Evolutionary conservation across 176 grass and related monocot genomes (phyloP).

Genomic region (Dactylis glomerata): DNA sequence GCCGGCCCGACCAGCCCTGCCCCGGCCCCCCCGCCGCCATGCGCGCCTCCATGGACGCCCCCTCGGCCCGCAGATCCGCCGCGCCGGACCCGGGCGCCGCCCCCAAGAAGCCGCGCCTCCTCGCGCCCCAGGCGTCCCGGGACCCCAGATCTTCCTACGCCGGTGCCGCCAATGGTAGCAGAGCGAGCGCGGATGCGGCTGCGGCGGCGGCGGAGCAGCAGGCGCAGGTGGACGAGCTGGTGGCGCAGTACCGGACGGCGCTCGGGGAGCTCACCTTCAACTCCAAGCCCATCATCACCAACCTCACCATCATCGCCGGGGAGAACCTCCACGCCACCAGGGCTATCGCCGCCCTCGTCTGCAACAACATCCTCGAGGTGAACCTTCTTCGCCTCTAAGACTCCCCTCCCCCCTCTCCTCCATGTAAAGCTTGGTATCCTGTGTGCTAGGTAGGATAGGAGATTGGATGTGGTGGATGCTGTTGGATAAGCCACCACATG

Average conservation of each 20-base stretch:
- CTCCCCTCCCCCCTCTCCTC: neutral
- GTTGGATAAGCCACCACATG: neutral
- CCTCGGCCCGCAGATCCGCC: slow-evolving; percentile 62
- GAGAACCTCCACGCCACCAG: slow-evolving; percentile 90
- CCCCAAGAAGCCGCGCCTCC: slow-evolving; percentile 69
- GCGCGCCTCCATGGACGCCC: neutral
- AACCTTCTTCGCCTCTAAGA: slow-evolving; percentile 14
- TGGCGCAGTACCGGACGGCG: slow-evolving; percentile 90
- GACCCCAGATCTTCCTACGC: slow-evolving; percentile 53
- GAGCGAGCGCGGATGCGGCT: neutral
- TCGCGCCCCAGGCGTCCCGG: neutral
- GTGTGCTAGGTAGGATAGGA: neutral
- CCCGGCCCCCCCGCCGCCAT: neutral
- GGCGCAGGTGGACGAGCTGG: slow-evolving; percentile 60
- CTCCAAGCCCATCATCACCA: slow-evolving; percentile 99
- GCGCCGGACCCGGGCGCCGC: slow-evolving; percentile 44
- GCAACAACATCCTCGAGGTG: slow-evolving; percentile 96
- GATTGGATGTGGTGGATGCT: neutral
- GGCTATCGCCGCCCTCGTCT: slow-evolving; percentile 73
- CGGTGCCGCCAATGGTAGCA: slow-evolving; percentile 8
- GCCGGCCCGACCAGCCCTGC: neutral
- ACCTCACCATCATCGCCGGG: slow-evolving; percentile 98
- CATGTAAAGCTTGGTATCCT: slow-evolving; percentile 29
- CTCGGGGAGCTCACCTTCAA: slow-evolving; percentile 96
- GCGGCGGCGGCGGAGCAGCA: slow-evolving; percentile 14